phyloP scores from a whole-genome alignment of 1,139 yeast species.

The Ogataea hybrid region DNA sequence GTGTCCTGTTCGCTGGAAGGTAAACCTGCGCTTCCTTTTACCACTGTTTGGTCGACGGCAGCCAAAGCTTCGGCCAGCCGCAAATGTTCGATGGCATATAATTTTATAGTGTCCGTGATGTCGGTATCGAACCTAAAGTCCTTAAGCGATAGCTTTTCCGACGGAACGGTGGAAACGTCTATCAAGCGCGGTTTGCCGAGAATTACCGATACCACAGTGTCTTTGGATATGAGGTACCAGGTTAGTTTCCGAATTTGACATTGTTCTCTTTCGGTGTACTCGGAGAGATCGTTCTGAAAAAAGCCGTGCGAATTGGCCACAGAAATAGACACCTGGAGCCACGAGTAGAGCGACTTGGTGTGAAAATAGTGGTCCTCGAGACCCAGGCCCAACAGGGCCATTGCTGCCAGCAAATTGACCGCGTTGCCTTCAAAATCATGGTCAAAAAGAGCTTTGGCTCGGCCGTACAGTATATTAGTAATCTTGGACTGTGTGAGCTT shows the following conservation, averaged over 20 bases:
- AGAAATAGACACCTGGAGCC: conserved; percentile 11
- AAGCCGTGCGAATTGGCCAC: conserved; percentile 8
- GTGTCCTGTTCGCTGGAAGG: conserved; percentile 60
- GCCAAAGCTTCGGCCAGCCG: conserved; percentile 10
- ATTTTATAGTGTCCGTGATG: conserved; percentile 4
- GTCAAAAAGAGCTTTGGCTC: conserved; percentile 14
- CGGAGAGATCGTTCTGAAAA: conserved; percentile 39
- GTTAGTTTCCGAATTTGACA: conserved; percentile 51
- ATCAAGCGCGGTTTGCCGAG: conserved; percentile 7
- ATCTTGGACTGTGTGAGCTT: conserved; percentile 10
- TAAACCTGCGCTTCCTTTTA: background rate
- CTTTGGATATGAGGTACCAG: conserved; percentile 49
- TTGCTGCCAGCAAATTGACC: conserved; percentile 3
- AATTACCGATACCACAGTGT: conserved; percentile 6
- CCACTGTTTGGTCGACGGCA: conserved; percentile 3
- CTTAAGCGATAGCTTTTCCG: conserved; percentile 5
- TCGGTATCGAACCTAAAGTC: conserved; percentile 50
- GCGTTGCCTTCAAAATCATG: conserved; percentile 12
- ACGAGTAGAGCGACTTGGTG: conserved; percentile 7
- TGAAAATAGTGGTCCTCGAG: conserved; percentile 4
- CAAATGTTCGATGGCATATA: conserved; percentile 5
- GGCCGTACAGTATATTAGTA: conserved; percentile 10
- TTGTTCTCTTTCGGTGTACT: conserved; percentile 24
- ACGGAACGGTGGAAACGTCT: background rate
- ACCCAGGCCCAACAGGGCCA: conserved; percentile 8